These are phyloP conservation scores for Teunomyces lycoperdinae DNA, from an alignment of 805 yeast species.

Conservation along the genomic window DNA sequence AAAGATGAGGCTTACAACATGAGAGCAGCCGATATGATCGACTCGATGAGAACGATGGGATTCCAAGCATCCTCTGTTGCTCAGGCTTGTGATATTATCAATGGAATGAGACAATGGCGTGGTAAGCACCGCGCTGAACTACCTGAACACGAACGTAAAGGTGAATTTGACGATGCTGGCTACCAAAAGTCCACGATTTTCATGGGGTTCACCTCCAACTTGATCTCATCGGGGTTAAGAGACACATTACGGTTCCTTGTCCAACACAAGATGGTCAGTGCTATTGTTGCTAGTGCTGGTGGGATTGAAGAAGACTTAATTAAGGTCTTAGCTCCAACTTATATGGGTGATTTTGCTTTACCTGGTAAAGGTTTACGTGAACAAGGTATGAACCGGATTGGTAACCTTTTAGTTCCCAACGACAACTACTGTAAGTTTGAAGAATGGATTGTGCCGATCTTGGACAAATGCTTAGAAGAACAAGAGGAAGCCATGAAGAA, in stretches of 20 bases:
- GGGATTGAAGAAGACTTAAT: slow-evolving; percentile 97
- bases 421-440: slow-evolving; percentile 97
- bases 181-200: slow-evolving; percentile 85
- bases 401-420: slow-evolving; percentile 94
- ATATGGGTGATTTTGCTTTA: slow-evolving; percentile 84
- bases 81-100: slow-evolving; percentile 87
- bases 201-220: slow-evolving; percentile 93
- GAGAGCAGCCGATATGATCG: slow-evolving; percentile 74
- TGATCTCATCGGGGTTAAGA: slow-evolving; percentile 91
- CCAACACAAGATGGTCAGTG: slow-evolving; percentile 91
- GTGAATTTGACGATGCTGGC: slow-evolving; percentile 75
- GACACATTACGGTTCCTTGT: slow-evolving; percentile 87
- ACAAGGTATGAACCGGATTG: slow-evolving; percentile 96
- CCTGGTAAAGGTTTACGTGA: slow-evolving; percentile 83
- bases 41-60: slow-evolving; percentile 91
- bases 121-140: slow-evolving; percentile 71
- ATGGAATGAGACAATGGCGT: slow-evolving; percentile 91
- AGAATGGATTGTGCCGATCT: slow-evolving; percentile 96
- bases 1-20: slow-evolving; percentile 71
- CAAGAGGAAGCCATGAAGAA: slow-evolving; percentile 64
- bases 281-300: slow-evolving; percentile 96
- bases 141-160: slow-evolving; percentile 64
- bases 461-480: slow-evolving; percentile 84
- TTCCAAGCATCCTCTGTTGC: slow-evolving; percentile 90
- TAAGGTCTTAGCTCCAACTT: slow-evolving; percentile 95